Base-by-base conservation (phyloP, 73 alveolate species). In the Symbiodinium natans region DNA sequence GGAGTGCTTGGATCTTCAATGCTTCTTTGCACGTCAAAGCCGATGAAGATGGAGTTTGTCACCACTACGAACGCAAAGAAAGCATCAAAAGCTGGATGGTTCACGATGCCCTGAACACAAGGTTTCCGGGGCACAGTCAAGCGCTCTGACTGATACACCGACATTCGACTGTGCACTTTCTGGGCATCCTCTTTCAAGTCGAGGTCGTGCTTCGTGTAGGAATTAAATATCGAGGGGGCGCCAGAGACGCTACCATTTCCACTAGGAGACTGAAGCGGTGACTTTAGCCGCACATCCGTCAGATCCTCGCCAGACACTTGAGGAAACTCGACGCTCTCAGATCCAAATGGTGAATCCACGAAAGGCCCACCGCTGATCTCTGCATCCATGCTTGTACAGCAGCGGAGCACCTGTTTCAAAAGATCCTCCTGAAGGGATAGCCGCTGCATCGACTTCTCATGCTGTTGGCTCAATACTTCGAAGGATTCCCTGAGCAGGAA, bases 61-160 rank as follows among this genome's bases (percentile, higher is more conserved):
- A 88, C 42, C 86, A 88, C 95, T 68, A 88, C 95, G 23, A 59
- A 29, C 23, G 86, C 95, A 27, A 88, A 88, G 85, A 88, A 88
- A 63, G 59, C 59, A 71, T 88, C 95, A 25, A 88, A 88, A 36
- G 73, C 95, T 0, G 74, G 73, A 63, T 88, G 95, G 13, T 86
- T 27, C 0, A 54, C 34, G 71, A 88, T 23, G 38, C 95, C 40
- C 29, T 43, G 54, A 31, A 39, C 36, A 39, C 11, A 31, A 21
- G 88, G 42, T 39, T 34, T 36, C 25, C n/a, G 38, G 9, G 40
- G 92, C 41, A 33, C n/a, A 23, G 31, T 25, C 41, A 8, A 2
- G 56, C 87, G 17, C 25, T 48, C 27, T 1, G 92, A 29, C 29
- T 21, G 52, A 41, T 27, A 42, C 36, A 42, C 74, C 41, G 36